Evolutionary conservation across 164 flowering plant species (phyloP).

Genomic region (Sextonia rubra): DNA sequence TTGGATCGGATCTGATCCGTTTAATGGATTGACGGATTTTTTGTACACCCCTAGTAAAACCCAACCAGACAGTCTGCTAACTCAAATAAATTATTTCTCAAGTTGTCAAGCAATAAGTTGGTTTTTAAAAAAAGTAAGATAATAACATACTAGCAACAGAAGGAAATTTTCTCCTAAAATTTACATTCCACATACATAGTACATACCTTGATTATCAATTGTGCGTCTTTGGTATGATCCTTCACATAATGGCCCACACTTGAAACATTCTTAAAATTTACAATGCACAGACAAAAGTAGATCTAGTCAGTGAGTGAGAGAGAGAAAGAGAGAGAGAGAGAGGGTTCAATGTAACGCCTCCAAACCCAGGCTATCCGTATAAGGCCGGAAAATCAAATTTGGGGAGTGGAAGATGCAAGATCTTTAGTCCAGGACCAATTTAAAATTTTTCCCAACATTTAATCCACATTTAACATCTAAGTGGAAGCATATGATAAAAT

Average conservation of each 20-base stretch:
- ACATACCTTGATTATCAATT: slow-evolving; percentile 85
- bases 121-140: neutral
- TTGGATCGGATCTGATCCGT: too few species aligned
- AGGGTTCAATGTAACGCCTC: neutral
- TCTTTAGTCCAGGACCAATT: too few species aligned
- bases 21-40: too few species aligned
- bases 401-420: too few species aligned
- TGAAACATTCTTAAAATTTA: slow-evolving; percentile 98
- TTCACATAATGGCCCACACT: slow-evolving; percentile 98
- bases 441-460: too few species aligned
- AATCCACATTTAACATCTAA: too few species aligned
- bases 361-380: too few species aligned
- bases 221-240: slow-evolving; percentile 97
- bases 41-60: too few species aligned
- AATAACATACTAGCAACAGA: neutral
- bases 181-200: too few species aligned
- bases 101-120: slow-evolving; percentile 44
- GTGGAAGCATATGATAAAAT: too few species aligned
- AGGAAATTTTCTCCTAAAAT: neutral
- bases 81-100: slow-evolving; percentile 96
- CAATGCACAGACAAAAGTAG: slow-evolving; percentile 3
- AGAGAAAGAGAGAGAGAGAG: neutral
- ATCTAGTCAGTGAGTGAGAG: neutral
- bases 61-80: slow-evolving; percentile 96
- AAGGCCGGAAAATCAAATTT: too few species aligned